Evolutionary conservation across 2,329 filamentous ascomycete genomes (phyloP).

Genomic region (Chrysosporium keratinophilum): DNA sequence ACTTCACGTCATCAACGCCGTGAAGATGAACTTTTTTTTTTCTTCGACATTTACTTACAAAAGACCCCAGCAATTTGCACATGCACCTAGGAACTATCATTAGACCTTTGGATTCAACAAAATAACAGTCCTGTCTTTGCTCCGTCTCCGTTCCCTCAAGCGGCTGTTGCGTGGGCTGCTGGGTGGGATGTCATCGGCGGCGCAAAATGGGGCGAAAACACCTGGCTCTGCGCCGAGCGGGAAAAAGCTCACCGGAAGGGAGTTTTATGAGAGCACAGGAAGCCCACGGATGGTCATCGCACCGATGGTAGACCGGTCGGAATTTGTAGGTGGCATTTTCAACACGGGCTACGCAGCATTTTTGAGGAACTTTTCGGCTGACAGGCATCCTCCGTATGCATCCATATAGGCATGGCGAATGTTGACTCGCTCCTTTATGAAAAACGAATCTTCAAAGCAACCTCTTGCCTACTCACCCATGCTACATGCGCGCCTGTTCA

Average conservation of each 20-base stretch:
- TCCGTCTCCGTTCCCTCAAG: not conserved
- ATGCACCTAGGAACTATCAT: not conserved
- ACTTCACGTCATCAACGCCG: not conserved
- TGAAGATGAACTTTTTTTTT: not conserved
- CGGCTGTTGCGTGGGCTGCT: conserved; percentile 7
- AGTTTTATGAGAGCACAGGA: conserved; percentile 91
- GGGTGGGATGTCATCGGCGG: conserved; percentile 4
- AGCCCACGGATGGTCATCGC: conserved; percentile 84
- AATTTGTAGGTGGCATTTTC: conserved; percentile 59
- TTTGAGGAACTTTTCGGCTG: not conserved
- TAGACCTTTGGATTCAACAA: not conserved
- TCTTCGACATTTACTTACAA: not conserved
- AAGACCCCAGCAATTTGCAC: too few relatives aligned
- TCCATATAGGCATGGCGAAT: conserved; percentile 75
- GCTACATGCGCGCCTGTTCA: conserved; percentile 86
- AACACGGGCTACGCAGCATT: not conserved
- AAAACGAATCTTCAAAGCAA: conserved; percentile 50
- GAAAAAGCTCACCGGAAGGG: conserved; percentile 67
- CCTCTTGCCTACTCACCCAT: conserved; percentile 90
- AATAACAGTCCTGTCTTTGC: not conserved
- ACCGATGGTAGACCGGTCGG: conserved; percentile 96
- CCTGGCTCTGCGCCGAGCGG: not conserved
- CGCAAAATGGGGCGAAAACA: not conserved
- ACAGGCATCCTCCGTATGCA: not conserved
- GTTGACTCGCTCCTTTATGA: conserved; percentile 85